These are phyloP conservation scores for Trypanosoma boissoni DNA, from an alignment of 208 protist species.

Conservation along the genomic window DNA sequence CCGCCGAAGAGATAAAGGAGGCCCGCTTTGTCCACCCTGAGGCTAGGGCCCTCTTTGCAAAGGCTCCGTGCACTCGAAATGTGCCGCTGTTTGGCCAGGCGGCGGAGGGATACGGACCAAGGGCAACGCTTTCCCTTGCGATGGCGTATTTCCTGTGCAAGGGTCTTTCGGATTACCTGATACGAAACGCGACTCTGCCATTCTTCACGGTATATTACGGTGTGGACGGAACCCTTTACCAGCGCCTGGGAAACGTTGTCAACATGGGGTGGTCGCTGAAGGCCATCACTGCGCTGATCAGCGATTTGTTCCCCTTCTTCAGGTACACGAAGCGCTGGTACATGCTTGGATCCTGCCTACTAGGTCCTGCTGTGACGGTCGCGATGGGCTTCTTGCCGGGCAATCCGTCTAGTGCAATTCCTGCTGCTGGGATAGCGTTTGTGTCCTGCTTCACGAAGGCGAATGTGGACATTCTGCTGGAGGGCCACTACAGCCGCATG, in stretches of 20 bases:
- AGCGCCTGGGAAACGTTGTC: conserved; percentile 24
- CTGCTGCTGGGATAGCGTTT: conserved; percentile 27
- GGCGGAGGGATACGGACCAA: conserved; percentile 26
- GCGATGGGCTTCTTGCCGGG: conserved; percentile 24
- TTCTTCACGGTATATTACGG: conserved; percentile 27
- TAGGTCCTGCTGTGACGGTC: conserved; percentile 24
- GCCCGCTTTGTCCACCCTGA: conserved; percentile 41
- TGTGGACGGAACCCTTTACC: conserved; percentile 24
- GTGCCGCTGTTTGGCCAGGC: conserved; percentile 29
- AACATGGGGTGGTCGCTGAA: conserved; percentile 40
- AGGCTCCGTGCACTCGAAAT: conserved; percentile 24
- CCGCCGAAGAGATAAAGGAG: conserved; percentile 13
- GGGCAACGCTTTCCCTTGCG: conserved; percentile 23
- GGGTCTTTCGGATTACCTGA: conserved; percentile 26
- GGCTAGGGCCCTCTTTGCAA: conserved; percentile 27
- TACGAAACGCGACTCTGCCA: conserved; percentile 8
- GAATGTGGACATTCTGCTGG: conserved; percentile 35
- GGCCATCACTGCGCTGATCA: conserved; percentile 25
- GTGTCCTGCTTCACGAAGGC: conserved; percentile 31
- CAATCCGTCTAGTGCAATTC: conserved; percentile 17
- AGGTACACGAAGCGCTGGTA: conserved; percentile 47
- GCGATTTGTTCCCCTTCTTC: conserved; percentile 34
- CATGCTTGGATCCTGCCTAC: conserved; percentile 22
- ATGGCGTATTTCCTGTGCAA: conserved; percentile 35
- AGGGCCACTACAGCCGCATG: conserved; percentile 46